Base-by-base conservation (phyloP, 345 rosid genomes). In the Physaria fendleri region DNA sequence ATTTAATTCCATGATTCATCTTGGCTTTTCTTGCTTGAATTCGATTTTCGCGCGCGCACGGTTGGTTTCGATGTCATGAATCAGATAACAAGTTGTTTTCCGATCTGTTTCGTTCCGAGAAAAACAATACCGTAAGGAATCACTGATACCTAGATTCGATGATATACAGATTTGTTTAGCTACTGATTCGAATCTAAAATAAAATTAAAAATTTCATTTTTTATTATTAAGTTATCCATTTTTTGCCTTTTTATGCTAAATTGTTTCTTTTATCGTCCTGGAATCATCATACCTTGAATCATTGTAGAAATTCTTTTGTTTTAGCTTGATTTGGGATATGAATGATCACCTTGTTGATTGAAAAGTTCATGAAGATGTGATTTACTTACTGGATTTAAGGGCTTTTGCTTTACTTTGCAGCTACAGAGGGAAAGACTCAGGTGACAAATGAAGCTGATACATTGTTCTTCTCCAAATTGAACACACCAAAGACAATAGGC, bases 391-490 rank as follows among this genome's bases (percentile, higher is more conserved):
- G 14, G 29, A 2, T 17, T 12, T 40, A 23, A 40, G 28, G 16
- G 11, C 1, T 34, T 66, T 37, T 21, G 35, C 46, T n/a, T 20
- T n/a, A 15, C 6, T 64, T 64, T 59, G 64, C 71, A 81, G 85
- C 43, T 53, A 62, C 82, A 24, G 77, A 66, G 39, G 71, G 79
- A 11, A 76, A 71, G 69, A 28, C 69, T 44, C 74, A 75, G 60
- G 66, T 52, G 32, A 40, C 66, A n/a, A 79, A 39, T 64, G 75
- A 75, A 69, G 74, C 66, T n/a, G 82, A 81, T 51, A 37, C 68
- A 4, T 43, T 76, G 20, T 80, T 80, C 74, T 80, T 91, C 74
- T 77, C 85, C 5, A 77, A 74, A 59, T 69, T 80, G 46, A 81
- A 76, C 49, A 71, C 29, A 35, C 67, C 81, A 14, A 24, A 43